Conservation (phyloP, 1,139 yeast genomes). For the Pichia kudriavzevii region DNA sequence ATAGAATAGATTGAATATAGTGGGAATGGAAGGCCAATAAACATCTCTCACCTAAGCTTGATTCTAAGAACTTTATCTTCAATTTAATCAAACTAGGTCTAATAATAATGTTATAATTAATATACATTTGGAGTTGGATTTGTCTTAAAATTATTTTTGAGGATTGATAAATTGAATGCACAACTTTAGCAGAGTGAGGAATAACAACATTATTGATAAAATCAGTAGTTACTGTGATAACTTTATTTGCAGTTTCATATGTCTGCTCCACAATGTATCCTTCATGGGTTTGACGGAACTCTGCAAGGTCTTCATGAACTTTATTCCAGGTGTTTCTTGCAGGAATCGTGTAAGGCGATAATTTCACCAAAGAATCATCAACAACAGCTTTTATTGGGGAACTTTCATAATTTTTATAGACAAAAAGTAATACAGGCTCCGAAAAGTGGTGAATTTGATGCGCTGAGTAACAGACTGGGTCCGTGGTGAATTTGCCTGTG, state of each 20-base stretch:
- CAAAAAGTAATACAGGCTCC: constrained; percentile 16
- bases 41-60: too few relatives aligned
- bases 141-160: constrained; percentile 2
- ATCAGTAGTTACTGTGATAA: constrained; percentile 1
- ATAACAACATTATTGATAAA: constrained; percentile 5
- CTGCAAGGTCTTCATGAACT: constrained; percentile 1
- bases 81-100: too few relatives aligned
- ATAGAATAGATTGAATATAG: too few relatives aligned
- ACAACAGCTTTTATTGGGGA: constrained; percentile 22
- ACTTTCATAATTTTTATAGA: constrained; percentile 10
- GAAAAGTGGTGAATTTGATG: constrained; percentile 16
- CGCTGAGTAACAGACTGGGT: constrained; percentile 19
- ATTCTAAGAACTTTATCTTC: too few relatives aligned
- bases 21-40: too few relatives aligned
- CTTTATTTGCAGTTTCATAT: constrained; percentile 4
- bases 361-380: constrained; percentile 4
- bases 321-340: neutral
- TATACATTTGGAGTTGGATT: constrained; percentile 6
- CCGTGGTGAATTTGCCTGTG: too few relatives aligned
- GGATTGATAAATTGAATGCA: neutral
- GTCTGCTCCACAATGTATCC: constrained; percentile 4
- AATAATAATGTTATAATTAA: constrained; percentile 15
- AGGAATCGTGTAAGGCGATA: constrained; percentile 5
- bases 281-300: constrained; percentile 9
- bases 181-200: too few relatives aligned